Base-by-base conservation (phyloP, 2,329 filamentous ascomycete genomes). In the Colletotrichum gigasporum region DNA sequence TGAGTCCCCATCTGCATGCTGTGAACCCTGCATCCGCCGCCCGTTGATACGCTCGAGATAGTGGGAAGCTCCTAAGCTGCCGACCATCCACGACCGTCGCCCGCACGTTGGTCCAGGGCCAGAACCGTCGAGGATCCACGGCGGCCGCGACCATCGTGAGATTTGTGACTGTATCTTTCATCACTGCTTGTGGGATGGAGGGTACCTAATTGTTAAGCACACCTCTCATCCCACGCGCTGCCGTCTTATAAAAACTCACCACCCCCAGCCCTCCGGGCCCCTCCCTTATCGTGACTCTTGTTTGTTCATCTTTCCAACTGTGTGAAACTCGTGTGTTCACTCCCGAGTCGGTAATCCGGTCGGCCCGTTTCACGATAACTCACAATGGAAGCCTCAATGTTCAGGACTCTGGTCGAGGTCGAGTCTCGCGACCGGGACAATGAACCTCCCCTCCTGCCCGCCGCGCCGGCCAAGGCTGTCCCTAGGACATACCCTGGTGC, bases 401-500 rank as follows among this genome's bases (percentile, higher is more conserved):
- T 79, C 32, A 69, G 68, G n/a, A 70, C 71, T 30, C 69, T 79
- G 7, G 71, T 75, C 53, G 69, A 74, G 52, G 72, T 79, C 5
- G 70, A 76, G 48, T 72, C 76, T 39, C 53, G 67, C 7, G 57
- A 39, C 62, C 47, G 22, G 41, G 50, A 63, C 70, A 2, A 63
- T 55, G 16, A 62, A 50, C 16, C 65, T 71, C 28, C 69, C 71
- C 34, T 59, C 66, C 16, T 69, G 65, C 54, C 66, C 59, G 37
- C 72, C 69, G 14, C 70, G 2, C 79, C 80, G 3, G 73, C 74
- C 34, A 78, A 72, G 58, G 76, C 73, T 24, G 70, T 80, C 3
- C 72, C 78, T 0, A 76, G 80, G 58, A 80, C 74, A 0, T 77
- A 80, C 28, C 77, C 76, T 0, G 77, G 80, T 3, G 76, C 77